These are phyloP conservation scores for Aspergillus calidoustus DNA, from an alignment of 2,329 filamentous ascomycete species.

Conservation along the genomic window DNA sequence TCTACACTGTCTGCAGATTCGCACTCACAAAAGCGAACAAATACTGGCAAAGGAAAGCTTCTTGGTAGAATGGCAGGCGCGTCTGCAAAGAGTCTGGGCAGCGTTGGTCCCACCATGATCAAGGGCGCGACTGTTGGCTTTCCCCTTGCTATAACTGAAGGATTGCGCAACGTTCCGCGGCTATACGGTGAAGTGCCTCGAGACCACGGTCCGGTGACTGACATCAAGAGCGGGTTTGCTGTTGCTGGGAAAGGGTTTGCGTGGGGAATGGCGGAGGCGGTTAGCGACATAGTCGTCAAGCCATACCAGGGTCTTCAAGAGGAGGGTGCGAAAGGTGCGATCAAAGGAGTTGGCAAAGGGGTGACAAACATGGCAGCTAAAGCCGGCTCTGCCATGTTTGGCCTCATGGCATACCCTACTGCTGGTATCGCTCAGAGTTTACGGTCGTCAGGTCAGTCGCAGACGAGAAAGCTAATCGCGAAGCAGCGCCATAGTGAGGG, in stretches of 20 bases:
- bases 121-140: background rate
- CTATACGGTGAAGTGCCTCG: background rate
- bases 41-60: background rate
- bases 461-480: too few relatives aligned
- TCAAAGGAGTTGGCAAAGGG: background rate
- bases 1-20: background rate
- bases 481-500: too few relatives aligned
- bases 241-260: constrained; percentile 1
- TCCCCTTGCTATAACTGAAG: background rate
- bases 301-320: background rate
- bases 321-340: background rate
- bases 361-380: background rate
- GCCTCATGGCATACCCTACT: too few relatives aligned
- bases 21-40: background rate
- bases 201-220: background rate
- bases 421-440: too few relatives aligned
- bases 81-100: background rate
- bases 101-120: background rate
- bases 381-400: background rate
- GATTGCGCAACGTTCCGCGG: background rate
- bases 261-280: background rate
- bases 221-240: constrained; percentile 3
- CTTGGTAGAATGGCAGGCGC: background rate
- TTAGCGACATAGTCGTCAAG: background rate
- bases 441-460: too few relatives aligned